Base-by-base conservation (phyloP, 148 eudicot species). In the Simmondsia chinensis region DNA sequence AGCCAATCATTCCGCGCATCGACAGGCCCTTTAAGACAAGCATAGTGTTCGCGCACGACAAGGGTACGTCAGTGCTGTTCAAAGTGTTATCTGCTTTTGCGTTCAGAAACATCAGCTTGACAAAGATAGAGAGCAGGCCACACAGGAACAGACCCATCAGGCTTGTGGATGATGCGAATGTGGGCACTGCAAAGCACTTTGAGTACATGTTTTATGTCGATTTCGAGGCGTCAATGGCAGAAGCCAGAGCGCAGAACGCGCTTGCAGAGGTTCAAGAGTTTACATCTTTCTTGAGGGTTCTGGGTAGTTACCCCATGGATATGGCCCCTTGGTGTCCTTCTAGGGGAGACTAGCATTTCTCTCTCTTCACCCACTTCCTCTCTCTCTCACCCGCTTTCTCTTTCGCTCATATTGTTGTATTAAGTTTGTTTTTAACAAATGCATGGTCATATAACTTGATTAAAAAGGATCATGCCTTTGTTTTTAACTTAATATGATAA, bases 191-290 rank as follows among this genome's bases (percentile, higher is more conserved):
- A 2, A 91, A 85, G 75, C 94, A 91, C 32, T 91, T 91, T 42
- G 99, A 91, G 82, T 91, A 91, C 79, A 68, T 91, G 78, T 91
- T 79, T 34, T 91, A 91, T n/a, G 83, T 91, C 0, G 99, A 91
- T 51, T 91, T 91, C 18, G 94, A 85, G 57, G 99, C 99, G 0
- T 91, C 99, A 0, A 72, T 91, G 93, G 99, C 95, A 11, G 99
- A 91, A 28, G 50, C 73, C 19, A 64, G 97, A 39, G 94, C 97
- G 0, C 97, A 91, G 58, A 91, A 91, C 49, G 97, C 97, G 11
- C 64, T 91, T 0, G 83, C 95, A 0, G 97, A 91, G 59, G 97
- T 91, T 9, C 97, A 91, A 43, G 99, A 91, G 55, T 91, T 85
- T 67, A 91, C 99, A 0, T 74, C 94, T 7, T 91, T 85, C 56